Conservation (phyloP, 805 yeast species). For the Candida multigemmis region DNA sequence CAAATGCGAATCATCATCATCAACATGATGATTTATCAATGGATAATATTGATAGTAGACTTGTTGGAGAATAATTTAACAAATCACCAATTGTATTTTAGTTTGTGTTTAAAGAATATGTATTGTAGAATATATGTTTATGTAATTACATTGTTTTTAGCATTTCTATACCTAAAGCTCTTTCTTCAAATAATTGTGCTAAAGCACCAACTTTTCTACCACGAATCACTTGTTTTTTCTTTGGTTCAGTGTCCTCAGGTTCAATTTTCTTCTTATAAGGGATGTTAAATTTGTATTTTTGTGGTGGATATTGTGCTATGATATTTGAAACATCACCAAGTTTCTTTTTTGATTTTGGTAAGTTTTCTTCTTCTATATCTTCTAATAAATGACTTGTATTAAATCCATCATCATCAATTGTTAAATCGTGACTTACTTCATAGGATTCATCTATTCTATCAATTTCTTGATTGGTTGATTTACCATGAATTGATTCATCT, state of each 20-base stretch:
- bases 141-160: slow-evolving; percentile 13
- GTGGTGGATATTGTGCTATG: slow-evolving; percentile 28
- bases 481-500: slow-evolving; percentile 10
- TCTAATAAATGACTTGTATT: slow-evolving; percentile 9
- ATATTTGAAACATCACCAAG: slow-evolving; percentile 13
- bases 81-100: slow-evolving; percentile 1
- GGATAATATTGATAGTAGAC: slow-evolving; percentile 35
- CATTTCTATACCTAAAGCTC: slow-evolving; percentile 33
- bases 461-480: slow-evolving; percentile 3
- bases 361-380: not conserved
- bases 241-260: slow-evolving; percentile 1
- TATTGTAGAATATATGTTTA: too few relatives aligned
- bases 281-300: slow-evolving; percentile 19
- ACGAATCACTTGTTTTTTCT: slow-evolving; percentile 34
- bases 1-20: slow-evolving; percentile 17
- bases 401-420: slow-evolving; percentile 13
- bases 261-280: slow-evolving; percentile 1
- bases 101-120: slow-evolving; percentile 1
- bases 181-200: slow-evolving; percentile 57
- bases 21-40: slow-evolving; percentile 26
- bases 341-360: slow-evolving; percentile 2
- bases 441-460: slow-evolving; percentile 15
- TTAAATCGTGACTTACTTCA: slow-evolving; percentile 23
- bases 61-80: slow-evolving; percentile 28
- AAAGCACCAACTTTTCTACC: slow-evolving; percentile 55